Evolutionary conservation across 2,329 filamentous ascomycete species (phyloP).

Genomic region (Verticillium alfalfae): DNA sequence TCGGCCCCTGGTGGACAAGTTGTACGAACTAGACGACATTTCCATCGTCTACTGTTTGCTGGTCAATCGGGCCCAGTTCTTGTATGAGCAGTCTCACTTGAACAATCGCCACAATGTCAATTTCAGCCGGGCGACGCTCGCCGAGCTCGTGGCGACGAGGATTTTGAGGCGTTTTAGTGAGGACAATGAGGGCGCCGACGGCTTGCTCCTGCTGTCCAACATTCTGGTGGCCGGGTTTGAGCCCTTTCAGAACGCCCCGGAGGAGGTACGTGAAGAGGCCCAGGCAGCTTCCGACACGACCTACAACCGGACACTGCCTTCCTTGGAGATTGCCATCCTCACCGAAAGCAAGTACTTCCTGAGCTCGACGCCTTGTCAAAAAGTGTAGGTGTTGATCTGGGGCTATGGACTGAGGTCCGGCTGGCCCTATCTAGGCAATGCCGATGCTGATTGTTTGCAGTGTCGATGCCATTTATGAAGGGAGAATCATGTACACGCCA

Average conservation of each 20-base stretch:
- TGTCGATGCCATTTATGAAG: slow-evolving; percentile 77
- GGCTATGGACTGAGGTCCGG: background rate
- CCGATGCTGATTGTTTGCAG: background rate
- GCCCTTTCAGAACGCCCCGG: slow-evolving; percentile 77
- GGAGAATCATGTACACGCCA: slow-evolving; percentile 76
- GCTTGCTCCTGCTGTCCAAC: slow-evolving; percentile 68
- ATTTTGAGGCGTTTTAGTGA: slow-evolving; percentile 75
- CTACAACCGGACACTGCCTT: slow-evolving; percentile 59
- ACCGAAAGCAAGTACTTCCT: slow-evolving; percentile 77
- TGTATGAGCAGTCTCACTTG: slow-evolving; percentile 70
- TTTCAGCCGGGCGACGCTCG: slow-evolving; percentile 70
- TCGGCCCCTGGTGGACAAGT: slow-evolving; percentile 75
- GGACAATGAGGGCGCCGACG: slow-evolving; percentile 64
- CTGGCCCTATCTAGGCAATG: background rate
- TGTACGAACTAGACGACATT: slow-evolving; percentile 74
- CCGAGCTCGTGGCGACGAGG: slow-evolving; percentile 74
- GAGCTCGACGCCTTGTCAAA: slow-evolving; percentile 71
- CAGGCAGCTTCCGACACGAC: slow-evolving; percentile 41
- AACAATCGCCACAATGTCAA: slow-evolving; percentile 78
- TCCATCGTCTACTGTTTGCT: slow-evolving; percentile 81
- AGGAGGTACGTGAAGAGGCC: slow-evolving; percentile 56
- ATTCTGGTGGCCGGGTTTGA: slow-evolving; percentile 80
- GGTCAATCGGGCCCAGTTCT: slow-evolving; percentile 75
- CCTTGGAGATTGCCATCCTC: slow-evolving; percentile 77
- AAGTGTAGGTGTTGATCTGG: slow-evolving; percentile 43